These are phyloP conservation scores for Dothistroma septosporum DNA, from an alignment of 2,329 filamentous ascomycete species.

Conservation along the genomic window DNA sequence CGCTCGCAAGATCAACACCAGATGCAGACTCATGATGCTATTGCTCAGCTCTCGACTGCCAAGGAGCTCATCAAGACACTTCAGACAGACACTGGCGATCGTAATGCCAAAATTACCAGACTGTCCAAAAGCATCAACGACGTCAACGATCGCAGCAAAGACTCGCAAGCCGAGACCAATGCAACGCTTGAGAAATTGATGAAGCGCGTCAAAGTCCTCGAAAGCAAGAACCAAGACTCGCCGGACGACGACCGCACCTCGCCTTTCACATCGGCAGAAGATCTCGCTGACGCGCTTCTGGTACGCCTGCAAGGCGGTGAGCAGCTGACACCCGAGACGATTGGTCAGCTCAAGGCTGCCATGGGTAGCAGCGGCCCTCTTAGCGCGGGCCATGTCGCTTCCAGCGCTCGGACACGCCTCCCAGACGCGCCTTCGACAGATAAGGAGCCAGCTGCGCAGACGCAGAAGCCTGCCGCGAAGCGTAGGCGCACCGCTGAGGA, in stretches of 20 bases:
- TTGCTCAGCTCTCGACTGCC: not conserved
- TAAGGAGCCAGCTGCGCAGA: not conserved
- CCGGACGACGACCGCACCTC: not conserved
- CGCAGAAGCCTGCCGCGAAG: not conserved
- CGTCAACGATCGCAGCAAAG: not conserved
- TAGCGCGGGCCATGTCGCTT: not conserved
- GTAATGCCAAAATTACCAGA: not conserved
- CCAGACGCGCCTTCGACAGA: not conserved
- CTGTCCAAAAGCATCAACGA: not conserved
- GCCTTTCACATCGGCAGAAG: not conserved
- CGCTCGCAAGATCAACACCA: conserved; percentile 1
- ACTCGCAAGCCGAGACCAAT: not conserved
- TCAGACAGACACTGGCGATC: not conserved
- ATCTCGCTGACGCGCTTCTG: not conserved
- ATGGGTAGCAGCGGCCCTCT: not conserved
- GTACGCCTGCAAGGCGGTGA: not conserved
- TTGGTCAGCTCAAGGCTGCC: not conserved
- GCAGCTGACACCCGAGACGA: not conserved
- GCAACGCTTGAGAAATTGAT: not conserved
- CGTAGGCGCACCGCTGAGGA: not conserved
- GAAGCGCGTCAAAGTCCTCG: not conserved
- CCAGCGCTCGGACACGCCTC: not conserved
- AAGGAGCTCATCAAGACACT: not conserved
- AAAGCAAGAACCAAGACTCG: not conserved
- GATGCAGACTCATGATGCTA: not conserved